Base-by-base conservation (phyloP, 192 early-diverging fungal genomes). In the Coemansia sp. region DNA sequence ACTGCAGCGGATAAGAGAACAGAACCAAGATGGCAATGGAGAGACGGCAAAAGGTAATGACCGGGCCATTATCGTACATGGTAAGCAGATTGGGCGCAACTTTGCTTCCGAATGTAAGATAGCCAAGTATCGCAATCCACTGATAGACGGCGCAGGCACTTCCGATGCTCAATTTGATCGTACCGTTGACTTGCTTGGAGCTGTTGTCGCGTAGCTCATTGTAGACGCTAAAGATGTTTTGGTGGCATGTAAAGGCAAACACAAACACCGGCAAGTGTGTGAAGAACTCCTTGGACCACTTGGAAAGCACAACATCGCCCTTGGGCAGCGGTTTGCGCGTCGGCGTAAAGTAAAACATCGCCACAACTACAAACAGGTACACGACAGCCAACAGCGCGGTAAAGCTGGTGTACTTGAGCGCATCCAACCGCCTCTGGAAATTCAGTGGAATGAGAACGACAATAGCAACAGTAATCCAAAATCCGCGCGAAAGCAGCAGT, bases 211-310 rank as follows among this genome's bases (percentile, higher is more conserved):
- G 83, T 37, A 97, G 73, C 77, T 99, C 97, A 76, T 99, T 99
- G 76, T 97, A 93, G 3, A 98, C 92, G 7, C 93, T 82, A 66
- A 99, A 96, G 48, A 98, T 93, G 76, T 99, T 99, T 78, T 99
- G 96, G 77, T 99, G 96, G 73, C 97, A 99, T 20, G 97, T 99
- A 66, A 97, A 99, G 9, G 94, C 94, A 87, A 99, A 99, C 18
- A 99, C 92, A 86, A 99, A 99, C 31, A 99, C 92, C 2, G 97
- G 97, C 42, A 98, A 72, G 20, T 86, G 85, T 20, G 87, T 84
- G 80, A 93, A 87, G 76, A 92, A 86, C 36, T 84, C 80, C 34
- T 75, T 79, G 13, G 79, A 86, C 75, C 89, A 75, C 26, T 82
- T 76, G 31, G 93, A 70, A 11, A 84, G 35, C 38, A 85, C 83